Base-by-base conservation (phyloP, 2,329 filamentous ascomycete genomes). In the Fonsecaea nubica region DNA sequence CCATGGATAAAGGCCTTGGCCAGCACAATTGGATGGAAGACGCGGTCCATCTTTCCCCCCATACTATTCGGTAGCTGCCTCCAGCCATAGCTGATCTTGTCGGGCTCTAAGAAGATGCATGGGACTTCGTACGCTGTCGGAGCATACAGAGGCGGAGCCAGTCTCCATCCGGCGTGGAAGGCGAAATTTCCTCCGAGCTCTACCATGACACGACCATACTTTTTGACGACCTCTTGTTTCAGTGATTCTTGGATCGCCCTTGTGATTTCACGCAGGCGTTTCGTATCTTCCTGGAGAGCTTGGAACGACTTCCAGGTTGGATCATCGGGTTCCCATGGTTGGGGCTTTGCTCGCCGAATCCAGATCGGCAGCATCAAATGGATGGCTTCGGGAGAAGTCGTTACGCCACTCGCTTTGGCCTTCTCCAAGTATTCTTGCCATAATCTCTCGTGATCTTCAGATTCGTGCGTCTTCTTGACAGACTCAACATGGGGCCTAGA, bases 271-370 rank as follows among this genome's bases (percentile, higher is more conserved):
- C 59, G 42, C 18, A 68, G 18, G 18, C 62, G 57, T 52, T 71
- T 71, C 58, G 69, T 42, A 62, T 74, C 71, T 18, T 62, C 57
- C 25, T 68, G 58, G 18, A 73, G 50, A 25, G 58, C 62, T 54
- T 68, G 69, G 53, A 67, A 71, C 32, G 66, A 65, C 40, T 71
- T 68, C 68, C 62, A 72, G 25, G 70, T 70, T 15, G 66, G 70
- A 61, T 72, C 71, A 18, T 67, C 62, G 2, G 69, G 50, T 9
- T 40, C 55, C 48, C 70, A 72, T 5, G 53, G 33, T 12, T 54
- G 54, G 1, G 53, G 36, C 33, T 55, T 56, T 35, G 45, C 58
- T n/a, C 61, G 55, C 3, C 71, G 69, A 36, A 71, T 54, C 71
- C 71, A 72, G n/a, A 71, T 61, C 5, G 69, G 69, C 4, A 71